phyloP scores from a whole-genome alignment of 805 yeast genomes.

The Candida argentea region DNA sequence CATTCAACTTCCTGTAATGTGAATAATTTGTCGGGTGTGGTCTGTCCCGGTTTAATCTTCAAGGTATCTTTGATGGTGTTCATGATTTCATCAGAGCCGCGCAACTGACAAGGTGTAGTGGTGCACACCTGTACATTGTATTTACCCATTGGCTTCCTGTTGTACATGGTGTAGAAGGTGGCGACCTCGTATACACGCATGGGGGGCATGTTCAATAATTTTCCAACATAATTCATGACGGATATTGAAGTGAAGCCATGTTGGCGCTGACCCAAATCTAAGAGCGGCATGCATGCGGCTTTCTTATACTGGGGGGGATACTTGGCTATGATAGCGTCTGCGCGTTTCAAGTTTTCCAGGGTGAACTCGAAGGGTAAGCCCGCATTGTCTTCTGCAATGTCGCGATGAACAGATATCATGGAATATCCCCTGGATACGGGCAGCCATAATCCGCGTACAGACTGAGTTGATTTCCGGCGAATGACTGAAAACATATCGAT shows the following conservation, averaged over 20 bases:
- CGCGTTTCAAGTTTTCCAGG: slow-evolving; percentile 52
- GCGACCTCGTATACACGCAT: slow-evolving; percentile 93
- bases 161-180: slow-evolving; percentile 85
- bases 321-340: slow-evolving; percentile 64
- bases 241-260: slow-evolving; percentile 76
- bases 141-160: slow-evolving; percentile 78
- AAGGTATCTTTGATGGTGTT: slow-evolving; percentile 53
- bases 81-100: slow-evolving; percentile 75
- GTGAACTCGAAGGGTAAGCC: slow-evolving; percentile 64
- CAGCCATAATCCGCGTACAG: neutral
- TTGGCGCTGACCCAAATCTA: slow-evolving; percentile 83
- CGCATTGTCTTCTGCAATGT: slow-evolving; percentile 57
- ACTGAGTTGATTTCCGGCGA: neutral
- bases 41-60: slow-evolving; percentile 64
- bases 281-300: slow-evolving; percentile 80
- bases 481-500: neutral
- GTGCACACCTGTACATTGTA: slow-evolving; percentile 80
- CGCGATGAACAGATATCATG: slow-evolving; percentile 58
- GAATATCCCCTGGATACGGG: slow-evolving; percentile 20
- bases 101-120: slow-evolving; percentile 80
- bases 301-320: slow-evolving; percentile 83
- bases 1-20: slow-evolving; percentile 85
- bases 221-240: slow-evolving; percentile 86
- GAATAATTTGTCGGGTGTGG: slow-evolving; percentile 64
- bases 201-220: slow-evolving; percentile 78